phyloP scores from a whole-genome alignment of 2,329 filamentous ascomycete genomes.

The Penicillium brasilianum region DNA sequence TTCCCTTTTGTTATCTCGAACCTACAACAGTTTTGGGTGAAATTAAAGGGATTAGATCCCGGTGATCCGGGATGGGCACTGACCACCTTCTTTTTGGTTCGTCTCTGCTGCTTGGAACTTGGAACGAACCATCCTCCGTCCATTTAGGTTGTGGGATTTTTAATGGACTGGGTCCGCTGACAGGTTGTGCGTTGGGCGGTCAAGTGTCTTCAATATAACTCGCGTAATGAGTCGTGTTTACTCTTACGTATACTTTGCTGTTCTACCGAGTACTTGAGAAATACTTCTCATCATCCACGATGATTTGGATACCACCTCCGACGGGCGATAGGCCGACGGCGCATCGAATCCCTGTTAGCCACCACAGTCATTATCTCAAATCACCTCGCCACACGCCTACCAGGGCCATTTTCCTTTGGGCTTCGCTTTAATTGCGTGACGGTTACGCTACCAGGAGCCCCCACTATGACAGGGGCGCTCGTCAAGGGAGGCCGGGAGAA shows the following conservation, averaged over 20 bases:
- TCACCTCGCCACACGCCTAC: background rate
- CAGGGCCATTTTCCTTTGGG: background rate
- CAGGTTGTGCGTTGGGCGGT: background rate
- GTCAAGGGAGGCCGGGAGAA: background rate
- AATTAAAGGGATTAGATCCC: slow-evolving; percentile 3
- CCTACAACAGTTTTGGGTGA: background rate
- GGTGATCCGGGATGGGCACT: slow-evolving; percentile 5
- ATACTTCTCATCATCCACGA: background rate
- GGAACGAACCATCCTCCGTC: slow-evolving; percentile 13
- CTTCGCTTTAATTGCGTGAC: background rate
- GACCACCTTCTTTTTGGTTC: background rate
- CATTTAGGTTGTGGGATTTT: background rate
- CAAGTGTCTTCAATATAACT: background rate
- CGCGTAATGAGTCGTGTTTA: background rate
- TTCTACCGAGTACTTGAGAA: background rate
- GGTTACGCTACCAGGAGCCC: background rate
- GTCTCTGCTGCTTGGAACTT: background rate
- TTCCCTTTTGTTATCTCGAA: background rate
- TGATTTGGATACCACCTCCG: background rate
- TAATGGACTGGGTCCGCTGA: background rate
- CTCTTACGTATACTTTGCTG: background rate
- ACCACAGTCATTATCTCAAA: background rate
- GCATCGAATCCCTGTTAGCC: background rate
- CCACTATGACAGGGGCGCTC: background rate
- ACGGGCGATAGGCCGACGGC: background rate